Percentiles rank a stretch among this genome's conserved stretches.
Conservation (phyloP, 495 filamentous ascomycete genomes). For the Hamigera avellanea region DNA sequence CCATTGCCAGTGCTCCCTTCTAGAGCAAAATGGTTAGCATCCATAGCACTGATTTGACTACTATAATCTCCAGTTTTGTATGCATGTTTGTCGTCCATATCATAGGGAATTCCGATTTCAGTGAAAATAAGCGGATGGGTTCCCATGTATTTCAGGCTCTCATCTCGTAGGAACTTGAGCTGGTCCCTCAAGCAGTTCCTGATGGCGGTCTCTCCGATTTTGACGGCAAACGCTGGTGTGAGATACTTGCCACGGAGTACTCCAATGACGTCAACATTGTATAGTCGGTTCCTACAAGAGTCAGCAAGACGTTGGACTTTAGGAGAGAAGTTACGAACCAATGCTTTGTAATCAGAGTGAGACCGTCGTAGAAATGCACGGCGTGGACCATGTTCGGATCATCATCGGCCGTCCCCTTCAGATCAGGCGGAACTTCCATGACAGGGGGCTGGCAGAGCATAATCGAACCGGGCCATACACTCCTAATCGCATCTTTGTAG, state of each 20-base stretch:
- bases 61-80: slow-evolving; percentile 96
- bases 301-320: slow-evolving; percentile 3
- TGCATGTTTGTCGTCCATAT: slow-evolving; percentile 93
- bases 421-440: slow-evolving; percentile 76
- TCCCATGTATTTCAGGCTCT: slow-evolving; percentile 85
- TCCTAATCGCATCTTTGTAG: slow-evolving; percentile 60
- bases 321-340: slow-evolving; percentile 41
- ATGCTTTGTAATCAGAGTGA: slow-evolving; percentile 94
- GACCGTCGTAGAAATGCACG: slow-evolving; percentile 92
- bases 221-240: slow-evolving; percentile 80
- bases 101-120: slow-evolving; percentile 95
- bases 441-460: slow-evolving; percentile 88
- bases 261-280: slow-evolving; percentile 94
- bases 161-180: slow-evolving; percentile 72
- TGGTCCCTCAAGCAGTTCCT: slow-evolving; percentile 90
- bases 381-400: slow-evolving; percentile 85
- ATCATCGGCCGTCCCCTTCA: slow-evolving; percentile 82
- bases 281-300: slow-evolving; percentile 60
- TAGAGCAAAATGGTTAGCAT: slow-evolving; percentile 89
- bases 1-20: slow-evolving; percentile 73
- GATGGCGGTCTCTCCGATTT: slow-evolving; percentile 89
- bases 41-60: slow-evolving; percentile 87
- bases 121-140: slow-evolving; percentile 83
- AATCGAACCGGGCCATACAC: slow-evolving; percentile 66
- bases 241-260: slow-evolving; percentile 80